Evolutionary conservation across 2,329 filamentous ascomycete genomes (phyloP).

Genomic region (Zopfia rhizophila): DNA sequence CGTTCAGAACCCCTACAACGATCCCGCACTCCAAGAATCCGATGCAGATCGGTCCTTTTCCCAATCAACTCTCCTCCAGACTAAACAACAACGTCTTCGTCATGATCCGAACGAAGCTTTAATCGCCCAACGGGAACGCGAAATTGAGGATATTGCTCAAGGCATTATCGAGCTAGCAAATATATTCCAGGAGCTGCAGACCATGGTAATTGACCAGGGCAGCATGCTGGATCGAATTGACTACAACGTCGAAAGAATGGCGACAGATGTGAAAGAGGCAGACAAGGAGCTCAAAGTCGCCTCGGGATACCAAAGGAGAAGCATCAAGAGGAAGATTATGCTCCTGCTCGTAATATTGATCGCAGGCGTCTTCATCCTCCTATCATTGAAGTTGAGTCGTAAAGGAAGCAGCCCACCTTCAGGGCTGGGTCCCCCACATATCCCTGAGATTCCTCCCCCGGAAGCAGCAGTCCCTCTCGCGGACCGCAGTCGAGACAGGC

Average conservation of each 20-base stretch:
- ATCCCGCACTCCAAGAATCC: conserved; percentile 86
- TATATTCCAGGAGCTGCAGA: conserved; percentile 95
- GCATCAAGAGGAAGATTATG: conserved; percentile 92
- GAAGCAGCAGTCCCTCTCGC: conserved; percentile 16
- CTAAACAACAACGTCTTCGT: conserved; percentile 69
- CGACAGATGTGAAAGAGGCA: conserved; percentile 89
- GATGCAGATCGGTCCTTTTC: conserved; percentile 94
- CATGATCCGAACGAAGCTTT: conserved; percentile 76
- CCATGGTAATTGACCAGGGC: conserved; percentile 75
- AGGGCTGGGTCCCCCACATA: conserved; percentile 25
- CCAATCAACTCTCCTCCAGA: conserved; percentile 86
- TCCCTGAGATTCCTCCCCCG: conserved; percentile 33
- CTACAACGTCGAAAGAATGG: conserved; percentile 97
- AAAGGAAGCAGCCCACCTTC: conserved; percentile 40
- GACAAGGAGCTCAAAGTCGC: conserved; percentile 91
- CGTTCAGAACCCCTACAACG: conserved; percentile 74
- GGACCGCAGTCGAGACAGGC: conserved; percentile 19
- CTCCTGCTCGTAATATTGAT: conserved; percentile 87
- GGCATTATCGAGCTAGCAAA: conserved; percentile 97
- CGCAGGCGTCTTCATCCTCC: conserved; percentile 85
- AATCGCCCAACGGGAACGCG: conserved; percentile 91
- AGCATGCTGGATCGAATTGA: conserved; percentile 64
- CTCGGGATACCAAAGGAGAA: conserved; percentile 86
- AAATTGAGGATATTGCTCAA: conserved; percentile 98
- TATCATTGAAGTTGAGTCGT: conserved; percentile 78